Conservation (phyloP, 345 rosid genomes). For the Abelmoschus esculentus region DNA sequence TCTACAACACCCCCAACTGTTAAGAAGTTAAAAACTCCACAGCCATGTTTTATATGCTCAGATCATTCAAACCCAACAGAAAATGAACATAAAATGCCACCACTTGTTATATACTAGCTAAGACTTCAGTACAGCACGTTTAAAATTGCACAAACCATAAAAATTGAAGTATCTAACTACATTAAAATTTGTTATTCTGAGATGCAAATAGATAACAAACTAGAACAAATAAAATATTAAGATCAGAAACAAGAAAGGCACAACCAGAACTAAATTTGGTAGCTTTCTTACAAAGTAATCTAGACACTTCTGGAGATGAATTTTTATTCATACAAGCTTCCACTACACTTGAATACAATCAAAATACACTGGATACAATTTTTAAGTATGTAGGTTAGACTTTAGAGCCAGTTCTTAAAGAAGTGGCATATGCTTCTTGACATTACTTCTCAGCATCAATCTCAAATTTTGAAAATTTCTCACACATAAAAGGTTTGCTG, state of each 20-base stretch:
- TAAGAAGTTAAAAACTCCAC: background rate
- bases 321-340: background rate
- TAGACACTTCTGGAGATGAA: background rate
- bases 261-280: background rate
- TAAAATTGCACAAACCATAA: background rate
- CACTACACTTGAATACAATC: background rate
- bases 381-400: background rate
- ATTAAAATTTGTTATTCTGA: background rate
- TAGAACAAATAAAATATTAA: background rate
- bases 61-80: background rate
- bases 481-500: background rate
- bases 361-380: background rate
- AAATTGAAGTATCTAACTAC: background rate
- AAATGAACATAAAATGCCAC: conserved; percentile 6
- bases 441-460: background rate
- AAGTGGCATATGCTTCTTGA: background rate
- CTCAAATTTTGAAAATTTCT: background rate
- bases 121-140: background rate
- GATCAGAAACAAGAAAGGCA: background rate
- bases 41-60: background rate
- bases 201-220: background rate
- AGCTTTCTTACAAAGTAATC: background rate
- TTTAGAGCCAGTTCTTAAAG: background rate
- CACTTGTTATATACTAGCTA: background rate
- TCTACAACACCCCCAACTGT: background rate